Percentiles rank a stretch among this genome's conserved stretches.
Evolutionary conservation across 768 basidiomycete genomes (phyloP).

Genomic region (Pisolithus tinctorius): DNA sequence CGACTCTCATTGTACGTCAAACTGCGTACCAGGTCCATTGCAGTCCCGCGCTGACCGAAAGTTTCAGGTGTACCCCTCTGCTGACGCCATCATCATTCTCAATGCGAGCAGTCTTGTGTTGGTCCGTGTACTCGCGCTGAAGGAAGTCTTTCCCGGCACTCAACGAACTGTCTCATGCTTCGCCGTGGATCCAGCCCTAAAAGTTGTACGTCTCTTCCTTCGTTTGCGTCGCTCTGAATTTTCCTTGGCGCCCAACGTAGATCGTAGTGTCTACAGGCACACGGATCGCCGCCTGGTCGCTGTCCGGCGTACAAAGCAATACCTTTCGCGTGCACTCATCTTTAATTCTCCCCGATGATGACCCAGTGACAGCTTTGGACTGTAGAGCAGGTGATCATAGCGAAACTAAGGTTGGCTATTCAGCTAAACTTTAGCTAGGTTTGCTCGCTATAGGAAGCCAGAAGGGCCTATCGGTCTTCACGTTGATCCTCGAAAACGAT

Average conservation of each 20-base stretch:
- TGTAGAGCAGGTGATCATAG: slow-evolving; percentile 59
- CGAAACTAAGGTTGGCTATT: not conserved
- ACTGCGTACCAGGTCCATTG: not conserved
- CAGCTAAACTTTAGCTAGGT: slow-evolving; percentile 42
- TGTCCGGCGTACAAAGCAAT: slow-evolving; percentile 56
- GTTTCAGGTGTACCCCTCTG: slow-evolving; percentile 63
- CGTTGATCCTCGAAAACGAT: slow-evolving; percentile 73
- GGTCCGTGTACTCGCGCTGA: slow-evolving; percentile 67
- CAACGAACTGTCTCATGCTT: slow-evolving; percentile 49
- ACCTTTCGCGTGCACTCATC: slow-evolving; percentile 81
- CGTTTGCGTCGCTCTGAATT: slow-evolving; percentile 3
- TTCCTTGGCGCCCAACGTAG: slow-evolving; percentile 31
- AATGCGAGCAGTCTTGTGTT: slow-evolving; percentile 62
- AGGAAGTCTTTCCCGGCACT: slow-evolving; percentile 71
- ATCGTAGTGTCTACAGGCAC: slow-evolving; percentile 65
- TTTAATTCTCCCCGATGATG: slow-evolving; percentile 51
- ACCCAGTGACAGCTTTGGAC: slow-evolving; percentile 55
- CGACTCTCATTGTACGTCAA: slow-evolving; percentile 54
- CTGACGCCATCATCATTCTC: slow-evolving; percentile 62
- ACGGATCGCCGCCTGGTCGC: slow-evolving; percentile 73
- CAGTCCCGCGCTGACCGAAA: not conserved
- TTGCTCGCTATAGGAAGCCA: slow-evolving; percentile 65
- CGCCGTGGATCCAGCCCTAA: slow-evolving; percentile 72
- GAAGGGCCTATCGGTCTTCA: slow-evolving; percentile 62
- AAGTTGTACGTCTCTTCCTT: slow-evolving; percentile 51